Base-by-base conservation (phyloP, 352 stramenopile genomes). In the Phytophthora pseudosyringae region DNA sequence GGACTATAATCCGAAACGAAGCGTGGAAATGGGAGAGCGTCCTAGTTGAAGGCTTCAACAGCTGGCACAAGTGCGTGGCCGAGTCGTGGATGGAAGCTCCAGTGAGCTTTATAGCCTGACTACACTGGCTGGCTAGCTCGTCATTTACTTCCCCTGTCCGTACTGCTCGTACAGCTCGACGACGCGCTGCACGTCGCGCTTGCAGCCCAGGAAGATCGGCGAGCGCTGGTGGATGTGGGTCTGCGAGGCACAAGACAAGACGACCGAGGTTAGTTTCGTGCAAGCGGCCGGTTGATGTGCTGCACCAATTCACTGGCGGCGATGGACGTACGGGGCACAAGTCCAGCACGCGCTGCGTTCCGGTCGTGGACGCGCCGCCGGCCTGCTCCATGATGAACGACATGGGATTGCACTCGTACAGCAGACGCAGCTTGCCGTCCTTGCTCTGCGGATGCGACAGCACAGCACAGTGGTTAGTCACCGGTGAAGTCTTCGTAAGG, bases 371-470 rank as follows among this genome's bases (percentile, higher is more conserved):
- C 45, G 97, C 86, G 47, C 97, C 97, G 58, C 97, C 97, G 50
- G 96, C 96, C 78, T 99, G 89, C 73, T 99, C 97, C 54, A 99
- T 94, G 75, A 99, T 98, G 75, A 98, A 95, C 36, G 97, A 97
- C 97, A 99, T 99, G 6, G 97, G 97, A 84, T 98, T 99, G 73
- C 93, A 91, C 76, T 99, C 97, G 81, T 99, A 99, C 6, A 99
- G 86, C 54, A 99, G 83, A 80, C 97, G 94, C 69, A 99, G 87
- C 81, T 99, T 99, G 81, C 89, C 90, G 7, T 67, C 73, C 67
- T 91, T 90, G 73, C 71, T 90, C 76, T 73, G 64, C 12, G 4
- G 47, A 8, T 28, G 4, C 15, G 2, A 18, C n/a, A 44, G 18
- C 16, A 44, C 6, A 26, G 10, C 15, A 32, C 35, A n/a, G 15